These are phyloP conservation scores for Komagataella mondaviorum DNA, from an alignment of 805 yeast species.

Conservation along the genomic window DNA sequence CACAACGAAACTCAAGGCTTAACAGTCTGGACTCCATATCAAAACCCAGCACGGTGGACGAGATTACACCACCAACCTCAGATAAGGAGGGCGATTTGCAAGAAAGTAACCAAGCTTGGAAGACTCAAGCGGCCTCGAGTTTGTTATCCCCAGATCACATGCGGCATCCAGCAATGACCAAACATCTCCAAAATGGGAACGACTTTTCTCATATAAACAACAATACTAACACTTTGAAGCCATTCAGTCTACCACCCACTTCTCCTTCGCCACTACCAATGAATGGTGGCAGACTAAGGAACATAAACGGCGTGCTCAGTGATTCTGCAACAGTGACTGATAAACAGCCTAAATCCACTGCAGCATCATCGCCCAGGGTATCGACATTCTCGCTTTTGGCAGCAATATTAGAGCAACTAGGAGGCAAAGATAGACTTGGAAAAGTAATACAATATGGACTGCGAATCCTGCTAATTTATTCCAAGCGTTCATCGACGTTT, in stretches of 20 bases:
- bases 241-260: neutral
- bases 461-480: conserved; percentile 25
- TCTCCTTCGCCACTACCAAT: conserved; percentile 1
- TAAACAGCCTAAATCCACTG: neutral
- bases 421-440: conserved; percentile 64
- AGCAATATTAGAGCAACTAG: conserved; percentile 36
- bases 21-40: neutral
- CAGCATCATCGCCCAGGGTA: conserved; percentile 4
- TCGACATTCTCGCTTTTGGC: conserved; percentile 31
- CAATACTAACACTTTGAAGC: neutral
- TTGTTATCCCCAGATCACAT: neutral
- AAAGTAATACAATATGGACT: conserved; percentile 48
- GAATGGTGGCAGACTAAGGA: neutral
- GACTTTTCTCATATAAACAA: neutral
- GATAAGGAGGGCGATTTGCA: neutral
- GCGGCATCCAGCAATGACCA: neutral
- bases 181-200: neutral
- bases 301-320: neutral
- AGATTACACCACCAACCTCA: neutral
- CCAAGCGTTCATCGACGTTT: conserved; percentile 13
- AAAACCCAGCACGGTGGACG: neutral
- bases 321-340: neutral
- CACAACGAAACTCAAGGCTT: neutral
- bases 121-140: neutral
- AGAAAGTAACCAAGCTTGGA: neutral